A percentile compares a stretch with the other conserved stretches of the same genome.
Conservation (phyloP, 1,284 basidiomycete species). For the Cystobasidium sp. region DNA sequence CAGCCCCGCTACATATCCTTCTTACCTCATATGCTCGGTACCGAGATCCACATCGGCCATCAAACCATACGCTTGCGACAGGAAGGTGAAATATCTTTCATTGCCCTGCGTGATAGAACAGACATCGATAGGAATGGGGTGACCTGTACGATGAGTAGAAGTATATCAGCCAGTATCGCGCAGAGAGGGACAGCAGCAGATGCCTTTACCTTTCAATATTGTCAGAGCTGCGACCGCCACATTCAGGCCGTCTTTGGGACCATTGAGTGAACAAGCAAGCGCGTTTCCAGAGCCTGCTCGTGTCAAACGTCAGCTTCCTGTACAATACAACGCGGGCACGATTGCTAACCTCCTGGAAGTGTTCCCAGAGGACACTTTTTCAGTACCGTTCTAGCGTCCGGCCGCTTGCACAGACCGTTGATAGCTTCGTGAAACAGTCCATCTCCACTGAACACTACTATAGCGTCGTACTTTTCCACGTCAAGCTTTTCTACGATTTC, state of each 20-base stretch:
- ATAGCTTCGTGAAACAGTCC: slow-evolving; percentile 88
- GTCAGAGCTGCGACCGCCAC: slow-evolving; percentile 77
- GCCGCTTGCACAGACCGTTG: slow-evolving; percentile 82
- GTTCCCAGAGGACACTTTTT: slow-evolving; percentile 73
- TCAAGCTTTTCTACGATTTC: slow-evolving; percentile 69
- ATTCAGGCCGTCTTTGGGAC: slow-evolving; percentile 69
- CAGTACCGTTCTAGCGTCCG: slow-evolving; percentile 72
- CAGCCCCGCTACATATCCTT: not conserved
- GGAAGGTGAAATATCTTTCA: slow-evolving; percentile 78
- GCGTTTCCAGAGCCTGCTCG: slow-evolving; percentile 58
- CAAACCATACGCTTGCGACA: slow-evolving; percentile 83
- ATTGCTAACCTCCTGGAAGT: slow-evolving; percentile 74
- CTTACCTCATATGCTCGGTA: slow-evolving; percentile 48
- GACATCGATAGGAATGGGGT: slow-evolving; percentile 75
- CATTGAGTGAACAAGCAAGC: slow-evolving; percentile 58
- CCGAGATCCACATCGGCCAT: slow-evolving; percentile 87
- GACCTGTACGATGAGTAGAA: slow-evolving; percentile 59
- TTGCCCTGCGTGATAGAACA: slow-evolving; percentile 75
- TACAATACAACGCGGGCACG: not conserved
- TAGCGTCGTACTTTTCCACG: slow-evolving; percentile 69
- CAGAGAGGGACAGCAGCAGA: not conserved
- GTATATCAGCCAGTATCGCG: not conserved
- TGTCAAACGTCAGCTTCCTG: not conserved
- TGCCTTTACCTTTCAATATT: slow-evolving; percentile 73
- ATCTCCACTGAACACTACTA: slow-evolving; percentile 86